Evolutionary conservation across 768 basidiomycete genomes (phyloP).

Genomic region (Podaxis mareebaensis): DNA sequence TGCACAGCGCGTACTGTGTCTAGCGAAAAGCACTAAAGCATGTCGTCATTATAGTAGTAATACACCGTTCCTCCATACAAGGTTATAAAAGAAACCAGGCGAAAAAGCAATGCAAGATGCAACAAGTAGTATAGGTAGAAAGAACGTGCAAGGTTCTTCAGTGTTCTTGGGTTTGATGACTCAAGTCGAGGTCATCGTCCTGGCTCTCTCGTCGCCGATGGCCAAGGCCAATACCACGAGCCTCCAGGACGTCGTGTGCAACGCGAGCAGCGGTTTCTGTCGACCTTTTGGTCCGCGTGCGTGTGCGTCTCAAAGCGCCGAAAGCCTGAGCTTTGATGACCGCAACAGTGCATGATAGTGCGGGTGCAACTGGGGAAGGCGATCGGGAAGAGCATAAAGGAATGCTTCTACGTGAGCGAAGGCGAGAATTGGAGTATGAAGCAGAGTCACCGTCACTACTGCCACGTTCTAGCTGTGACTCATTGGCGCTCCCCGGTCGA

Average conservation of each 20-base stretch:
- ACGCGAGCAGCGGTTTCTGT: constrained; percentile 72
- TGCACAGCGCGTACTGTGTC: constrained; percentile 2
- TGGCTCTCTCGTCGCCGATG: constrained; percentile 9
- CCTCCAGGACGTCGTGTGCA: constrained; percentile 80
- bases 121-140: neutral
- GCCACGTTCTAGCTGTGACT: constrained; percentile 50
- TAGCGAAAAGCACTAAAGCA: constrained; percentile 2
- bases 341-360: constrained; percentile 77
- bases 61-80: constrained; percentile 17
- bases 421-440: constrained; percentile 31
- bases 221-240: constrained; percentile 62
- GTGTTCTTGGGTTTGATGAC: neutral
- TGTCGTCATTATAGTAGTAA: constrained; percentile 3
- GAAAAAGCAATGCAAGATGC: constrained; percentile 2
- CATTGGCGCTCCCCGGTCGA: constrained; percentile 51
- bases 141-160: neutral
- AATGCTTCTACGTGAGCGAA: constrained; percentile 47
- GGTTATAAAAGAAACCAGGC: neutral
- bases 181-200: constrained; percentile 50
- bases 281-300: constrained; percentile 70
- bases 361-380: constrained; percentile 44
- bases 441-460: constrained; percentile 59
- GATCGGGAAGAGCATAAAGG: constrained; percentile 49
- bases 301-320: constrained; percentile 78
- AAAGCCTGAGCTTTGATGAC: constrained; percentile 92